phyloP scores from a whole-genome alignment of 352 stramenopile genomes.

The Globisporangium abappressorium region DNA sequence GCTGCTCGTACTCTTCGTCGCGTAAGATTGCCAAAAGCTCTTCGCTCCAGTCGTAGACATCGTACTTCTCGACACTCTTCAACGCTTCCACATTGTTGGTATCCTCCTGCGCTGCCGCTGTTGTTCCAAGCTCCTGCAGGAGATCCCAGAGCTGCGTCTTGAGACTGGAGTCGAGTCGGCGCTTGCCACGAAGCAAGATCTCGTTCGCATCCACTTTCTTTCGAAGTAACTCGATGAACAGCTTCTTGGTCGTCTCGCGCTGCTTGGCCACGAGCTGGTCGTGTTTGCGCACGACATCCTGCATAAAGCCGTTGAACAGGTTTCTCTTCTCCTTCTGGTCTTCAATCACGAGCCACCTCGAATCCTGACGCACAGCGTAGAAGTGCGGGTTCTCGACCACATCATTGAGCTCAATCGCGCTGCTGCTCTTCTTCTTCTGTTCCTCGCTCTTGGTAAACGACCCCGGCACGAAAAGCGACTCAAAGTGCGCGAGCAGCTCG shows the following conservation, averaged over 20 bases:
- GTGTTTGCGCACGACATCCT: slow-evolving; percentile 57
- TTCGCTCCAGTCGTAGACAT: slow-evolving; percentile 70
- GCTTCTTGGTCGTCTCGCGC: slow-evolving; percentile 34
- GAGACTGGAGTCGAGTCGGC: slow-evolving; percentile 40
- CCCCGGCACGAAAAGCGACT: slow-evolving; percentile 28
- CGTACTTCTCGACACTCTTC: slow-evolving; percentile 37
- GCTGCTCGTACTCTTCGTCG: slow-evolving; percentile 42
- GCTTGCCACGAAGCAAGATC: slow-evolving; percentile 22
- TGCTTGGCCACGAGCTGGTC: slow-evolving; percentile 41
- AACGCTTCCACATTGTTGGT: slow-evolving; percentile 22
- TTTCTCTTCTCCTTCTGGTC: slow-evolving; percentile 65
- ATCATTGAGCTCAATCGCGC: slow-evolving; percentile 43
- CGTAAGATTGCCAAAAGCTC: slow-evolving; percentile 38
- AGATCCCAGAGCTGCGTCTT: slow-evolving; percentile 48
- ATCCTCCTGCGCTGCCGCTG: neutral
- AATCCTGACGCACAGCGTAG: slow-evolving; percentile 61
- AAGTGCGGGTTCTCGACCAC: slow-evolving; percentile 43
- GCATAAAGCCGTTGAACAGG: slow-evolving; percentile 64
- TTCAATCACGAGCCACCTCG: slow-evolving; percentile 60
- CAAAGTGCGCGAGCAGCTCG: slow-evolving; percentile 56
- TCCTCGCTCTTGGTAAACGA: neutral
- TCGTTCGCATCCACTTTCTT: slow-evolving; percentile 30
- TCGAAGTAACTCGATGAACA: slow-evolving; percentile 39
- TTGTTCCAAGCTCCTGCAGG: slow-evolving; percentile 21
- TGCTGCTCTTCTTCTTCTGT: slow-evolving; percentile 13